Percentiles rank a stretch among this genome's conserved stretches.
These are phyloP conservation scores for Phytophthora podocarpi DNA, from an alignment of 352 stramenopile genomes.

Conservation along the genomic window DNA sequence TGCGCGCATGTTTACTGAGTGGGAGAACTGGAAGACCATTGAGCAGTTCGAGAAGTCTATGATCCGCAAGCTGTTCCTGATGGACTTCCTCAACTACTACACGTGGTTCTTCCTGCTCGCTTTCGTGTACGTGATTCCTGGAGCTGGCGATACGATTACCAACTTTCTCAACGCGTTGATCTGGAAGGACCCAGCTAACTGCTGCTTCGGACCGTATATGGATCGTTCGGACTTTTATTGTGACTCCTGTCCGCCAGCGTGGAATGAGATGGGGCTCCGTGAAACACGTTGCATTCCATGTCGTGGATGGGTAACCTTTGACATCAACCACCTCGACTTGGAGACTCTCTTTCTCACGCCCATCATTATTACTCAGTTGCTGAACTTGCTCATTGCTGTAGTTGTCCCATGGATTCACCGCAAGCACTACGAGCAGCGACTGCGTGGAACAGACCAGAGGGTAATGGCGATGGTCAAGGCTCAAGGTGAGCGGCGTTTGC, in stretches of 20 bases:
- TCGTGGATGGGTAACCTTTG: conserved; percentile 80
- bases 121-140: conserved; percentile 87
- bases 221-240: conserved; percentile 52
- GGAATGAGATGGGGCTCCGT: conserved; percentile 45
- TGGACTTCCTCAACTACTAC: conserved; percentile 91
- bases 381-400: conserved; percentile 80
- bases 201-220: conserved; percentile 83
- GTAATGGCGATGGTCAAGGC: conserved; percentile 73
- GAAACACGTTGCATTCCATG: conserved; percentile 69
- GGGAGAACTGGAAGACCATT: conserved; percentile 88
- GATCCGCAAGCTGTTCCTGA: conserved; percentile 82
- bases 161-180: conserved; percentile 78
- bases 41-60: conserved; percentile 83
- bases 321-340: conserved; percentile 82
- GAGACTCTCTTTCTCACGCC: conserved; percentile 82
- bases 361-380: conserved; percentile 78
- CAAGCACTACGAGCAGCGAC: conserved; percentile 68
- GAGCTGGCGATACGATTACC: conserved; percentile 80
- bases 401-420: conserved; percentile 75
- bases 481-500: conserved; percentile 61
- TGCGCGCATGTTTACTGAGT: conserved; percentile 74
- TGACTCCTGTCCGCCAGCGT: conserved; percentile 62
- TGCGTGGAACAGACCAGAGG: conserved; percentile 58
- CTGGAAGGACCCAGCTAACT: conserved; percentile 81
- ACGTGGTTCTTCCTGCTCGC: conserved; percentile 88